phyloP scores from a whole-genome alignment of 352 stramenopile species.

The Globisporangium cylindrosporum region DNA sequence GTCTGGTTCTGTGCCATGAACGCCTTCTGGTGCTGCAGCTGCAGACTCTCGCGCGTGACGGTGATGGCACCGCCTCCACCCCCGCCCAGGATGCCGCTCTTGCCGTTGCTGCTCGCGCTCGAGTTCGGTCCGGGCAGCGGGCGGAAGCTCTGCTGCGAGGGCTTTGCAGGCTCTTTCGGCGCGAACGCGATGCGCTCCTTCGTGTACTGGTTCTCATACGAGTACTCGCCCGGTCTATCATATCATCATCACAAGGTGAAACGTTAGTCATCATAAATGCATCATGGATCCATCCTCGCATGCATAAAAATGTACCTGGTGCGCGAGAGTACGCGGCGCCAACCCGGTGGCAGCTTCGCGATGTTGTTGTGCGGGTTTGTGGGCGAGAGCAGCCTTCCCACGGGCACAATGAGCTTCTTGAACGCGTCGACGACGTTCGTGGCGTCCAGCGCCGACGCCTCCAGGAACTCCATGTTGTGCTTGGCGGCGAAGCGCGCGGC shows the following conservation, averaged over 20 bases:
- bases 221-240: conserved; percentile 74
- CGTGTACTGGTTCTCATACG: conserved; percentile 89
- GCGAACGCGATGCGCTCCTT: conserved; percentile 86
- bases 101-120: conserved; percentile 23
- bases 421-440: conserved; percentile 88
- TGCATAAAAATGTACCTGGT: conserved; percentile 33
- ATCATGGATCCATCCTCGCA: not conserved
- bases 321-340: conserved; percentile 77
- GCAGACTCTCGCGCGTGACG: conserved; percentile 81
- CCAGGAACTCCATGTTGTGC: conserved; percentile 85
- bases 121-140: conserved; percentile 12
- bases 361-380: conserved; percentile 55
- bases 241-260: not conserved
- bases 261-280: not conserved
- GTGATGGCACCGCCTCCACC: conserved; percentile 38
- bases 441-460: conserved; percentile 81
- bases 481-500: conserved; percentile 75
- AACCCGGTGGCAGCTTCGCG: conserved; percentile 59
- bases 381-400: conserved; percentile 72
- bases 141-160: conserved; percentile 84
- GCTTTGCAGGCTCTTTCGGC: conserved; percentile 81
- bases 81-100: conserved; percentile 14
- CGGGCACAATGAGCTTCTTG: conserved; percentile 85
- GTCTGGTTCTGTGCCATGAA: conserved; percentile 71
- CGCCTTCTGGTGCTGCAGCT: conserved; percentile 81